Evolutionary conservation across 2,329 filamentous ascomycete genomes (phyloP).

Genomic region (Hortaea werneckii): DNA sequence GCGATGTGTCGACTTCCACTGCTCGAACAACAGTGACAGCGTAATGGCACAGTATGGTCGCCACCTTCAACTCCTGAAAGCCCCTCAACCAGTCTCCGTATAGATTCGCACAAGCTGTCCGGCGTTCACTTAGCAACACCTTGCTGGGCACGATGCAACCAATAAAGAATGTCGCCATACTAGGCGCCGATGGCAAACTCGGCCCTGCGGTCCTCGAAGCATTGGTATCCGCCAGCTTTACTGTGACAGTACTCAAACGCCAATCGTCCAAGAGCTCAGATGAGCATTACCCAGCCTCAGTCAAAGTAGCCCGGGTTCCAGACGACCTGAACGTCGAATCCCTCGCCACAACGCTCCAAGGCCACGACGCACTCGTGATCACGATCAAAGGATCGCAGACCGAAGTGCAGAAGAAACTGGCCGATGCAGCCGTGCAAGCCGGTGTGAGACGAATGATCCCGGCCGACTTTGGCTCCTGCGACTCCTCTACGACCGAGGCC

Average conservation of each 20-base stretch:
- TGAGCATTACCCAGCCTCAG: constrained; percentile 22
- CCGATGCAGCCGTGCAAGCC: constrained; percentile 50
- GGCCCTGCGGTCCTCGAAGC: constrained; percentile 32
- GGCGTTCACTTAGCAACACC: no score
- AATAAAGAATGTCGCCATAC: constrained; percentile 35
- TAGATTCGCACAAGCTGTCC: no score
- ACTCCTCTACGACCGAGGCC: constrained; percentile 27
- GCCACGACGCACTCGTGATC: constrained; percentile 48
- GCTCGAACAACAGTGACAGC: no score
- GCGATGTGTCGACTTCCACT: no score
- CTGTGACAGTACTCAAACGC: constrained; percentile 47
- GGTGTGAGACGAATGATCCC: constrained; percentile 53
- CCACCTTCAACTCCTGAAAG: no score
- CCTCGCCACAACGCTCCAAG: constrained; percentile 42
- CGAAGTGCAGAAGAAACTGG: constrained; percentile 39
- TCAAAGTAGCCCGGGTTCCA: constrained; percentile 34
- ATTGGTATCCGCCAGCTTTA: constrained; percentile 37
- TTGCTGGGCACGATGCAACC: no score
- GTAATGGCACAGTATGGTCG: no score
- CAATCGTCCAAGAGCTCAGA: constrained; percentile 32
- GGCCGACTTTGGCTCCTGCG: constrained; percentile 45
- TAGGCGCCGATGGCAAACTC: constrained; percentile 37
- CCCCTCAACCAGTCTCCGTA: no score
- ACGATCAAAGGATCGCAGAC: constrained; percentile 34
- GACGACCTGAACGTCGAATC: constrained; percentile 40